A percentile compares a stretch with the other conserved stretches of the same genome.
phyloP scores from a whole-genome alignment of 2,329 filamentous ascomycete species.

The Monilinia laxa region DNA sequence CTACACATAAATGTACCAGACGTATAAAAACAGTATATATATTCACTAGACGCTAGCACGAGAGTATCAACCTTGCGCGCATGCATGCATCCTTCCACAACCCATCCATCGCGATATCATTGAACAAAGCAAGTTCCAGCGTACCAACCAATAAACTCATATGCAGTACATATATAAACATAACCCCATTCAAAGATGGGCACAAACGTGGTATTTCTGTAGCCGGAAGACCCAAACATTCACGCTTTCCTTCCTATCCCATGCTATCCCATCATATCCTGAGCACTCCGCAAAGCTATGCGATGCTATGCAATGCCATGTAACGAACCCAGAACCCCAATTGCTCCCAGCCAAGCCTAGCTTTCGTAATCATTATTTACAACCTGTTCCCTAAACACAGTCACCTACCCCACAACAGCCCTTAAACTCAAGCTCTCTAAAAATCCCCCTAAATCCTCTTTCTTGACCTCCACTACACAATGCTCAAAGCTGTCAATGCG shows the following conservation, averaged over 20 bases:
- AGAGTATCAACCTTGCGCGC: too few species aligned
- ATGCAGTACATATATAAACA: too few species aligned
- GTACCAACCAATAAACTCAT: too few species aligned
- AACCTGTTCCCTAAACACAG: not conserved
- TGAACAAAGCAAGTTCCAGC: too few species aligned
- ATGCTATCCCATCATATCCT: not conserved
- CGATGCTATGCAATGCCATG: conserved; percentile 9
- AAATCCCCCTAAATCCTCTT: conserved; percentile 89
- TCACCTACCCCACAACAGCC: conserved; percentile 66
- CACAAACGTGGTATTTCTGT: not conserved
- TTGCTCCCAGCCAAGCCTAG: not conserved
- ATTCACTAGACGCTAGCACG: too few species aligned
- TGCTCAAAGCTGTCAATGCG: conserved; percentile 96
- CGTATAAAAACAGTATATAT: too few species aligned
- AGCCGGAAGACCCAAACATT: not conserved
- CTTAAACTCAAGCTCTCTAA: conserved; percentile 90
- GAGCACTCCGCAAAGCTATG: not conserved
- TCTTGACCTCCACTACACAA: conserved; percentile 95
- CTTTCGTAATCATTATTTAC: conserved; percentile 20
- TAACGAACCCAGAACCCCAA: not conserved
- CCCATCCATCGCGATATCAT: too few species aligned
- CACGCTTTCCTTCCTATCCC: not conserved
- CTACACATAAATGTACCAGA: too few species aligned
- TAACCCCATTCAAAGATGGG: not conserved
- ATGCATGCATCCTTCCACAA: too few species aligned